Evolutionary conservation across 176 grass and related monocot species (phyloP), one percentile per base, ranked within the genome.

Genomic region (Musa troglodytarum): DNA sequence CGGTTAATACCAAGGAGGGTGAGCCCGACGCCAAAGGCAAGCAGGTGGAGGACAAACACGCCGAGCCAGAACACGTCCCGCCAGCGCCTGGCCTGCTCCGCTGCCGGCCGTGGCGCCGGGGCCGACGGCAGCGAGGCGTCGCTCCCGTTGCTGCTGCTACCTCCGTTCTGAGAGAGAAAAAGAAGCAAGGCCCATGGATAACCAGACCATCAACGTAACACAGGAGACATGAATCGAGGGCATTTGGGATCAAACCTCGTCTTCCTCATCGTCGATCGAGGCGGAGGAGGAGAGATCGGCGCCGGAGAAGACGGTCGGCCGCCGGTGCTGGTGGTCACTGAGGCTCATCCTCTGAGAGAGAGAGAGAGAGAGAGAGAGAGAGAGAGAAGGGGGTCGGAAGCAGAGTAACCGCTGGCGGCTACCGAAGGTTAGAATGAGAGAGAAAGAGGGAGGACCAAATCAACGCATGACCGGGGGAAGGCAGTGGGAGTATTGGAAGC

Each of bases 51-150:
- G 52, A 98, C 51, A 80, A 98, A 98, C 56, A 98, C 82, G 14
- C 86, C 64, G 52, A 98, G 84, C 94, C 94, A 98, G 80, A 98
- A 98, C 15, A 98, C 86, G 86, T 98, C 94, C 53, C 80, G 75
- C 84, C 94, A 98, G 76, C 83, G 86, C 43, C 94, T 75, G 77
- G 74, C 77, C 29, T 80, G 73, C 22, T 85, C 69, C 54, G 52
- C 28, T 0, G 70, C 26, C 26, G 52, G 55, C 56, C 1, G 14
- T 17, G 54, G 52, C 43, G 56, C 59, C 24, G 23, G 52, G 16
- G 43, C n/a, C 14, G 63, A 11, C 50, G 57, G 21, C 50, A 54
- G 21, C 56, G 85, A 87, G 0, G 80, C 70, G 53, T 79, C 85
- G 26, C 73, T 85, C 6, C 75, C 78, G 72, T 65, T 76, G 53